These are phyloP conservation scores for Lignosus rhinocerotis DNA, from an alignment of 1,284 basidiomycete species.

Conservation along the genomic window DNA sequence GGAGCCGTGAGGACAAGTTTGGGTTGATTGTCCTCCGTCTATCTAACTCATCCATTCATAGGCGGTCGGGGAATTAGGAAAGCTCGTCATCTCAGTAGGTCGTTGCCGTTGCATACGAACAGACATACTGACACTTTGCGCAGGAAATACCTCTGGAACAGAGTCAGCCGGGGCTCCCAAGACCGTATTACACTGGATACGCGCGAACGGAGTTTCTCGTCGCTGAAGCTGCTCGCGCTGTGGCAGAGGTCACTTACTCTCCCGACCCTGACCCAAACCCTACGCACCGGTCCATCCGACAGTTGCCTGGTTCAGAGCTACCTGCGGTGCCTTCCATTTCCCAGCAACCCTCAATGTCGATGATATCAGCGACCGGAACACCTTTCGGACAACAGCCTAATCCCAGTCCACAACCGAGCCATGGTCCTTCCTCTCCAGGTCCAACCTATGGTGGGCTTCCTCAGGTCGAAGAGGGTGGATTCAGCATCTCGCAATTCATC, in stretches of 20 bases:
- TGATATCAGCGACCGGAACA: constrained; percentile 1
- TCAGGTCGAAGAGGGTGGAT: constrained; percentile 17
- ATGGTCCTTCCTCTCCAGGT: not conserved
- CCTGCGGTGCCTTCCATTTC: constrained; percentile 11
- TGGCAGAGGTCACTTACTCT: constrained; percentile 57
- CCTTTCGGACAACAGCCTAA: not conserved
- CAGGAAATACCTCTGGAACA: constrained; percentile 81
- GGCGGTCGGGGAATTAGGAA: constrained; percentile 84
- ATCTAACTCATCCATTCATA: constrained; percentile 32
- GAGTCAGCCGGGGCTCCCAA: constrained; percentile 80
- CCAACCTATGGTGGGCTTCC: constrained; percentile 17
- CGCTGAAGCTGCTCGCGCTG: constrained; percentile 60
- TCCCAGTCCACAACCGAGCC: not conserved
- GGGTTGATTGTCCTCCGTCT: constrained; percentile 6
- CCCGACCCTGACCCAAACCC: constrained; percentile 37
- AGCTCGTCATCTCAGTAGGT: constrained; percentile 69
- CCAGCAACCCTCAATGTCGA: constrained; percentile 9
- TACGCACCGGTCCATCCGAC: constrained; percentile 19
- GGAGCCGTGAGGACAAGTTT: constrained; percentile 50
- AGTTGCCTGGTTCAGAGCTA: constrained; percentile 16
- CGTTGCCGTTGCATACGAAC: not conserved
- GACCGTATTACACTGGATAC: constrained; percentile 72
- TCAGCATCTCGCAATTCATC: constrained; percentile 16
- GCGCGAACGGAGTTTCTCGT: constrained; percentile 61
- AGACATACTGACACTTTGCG: not conserved